phyloP scores from a whole-genome alignment of 345 rosid species.

The Mangifera indica region DNA sequence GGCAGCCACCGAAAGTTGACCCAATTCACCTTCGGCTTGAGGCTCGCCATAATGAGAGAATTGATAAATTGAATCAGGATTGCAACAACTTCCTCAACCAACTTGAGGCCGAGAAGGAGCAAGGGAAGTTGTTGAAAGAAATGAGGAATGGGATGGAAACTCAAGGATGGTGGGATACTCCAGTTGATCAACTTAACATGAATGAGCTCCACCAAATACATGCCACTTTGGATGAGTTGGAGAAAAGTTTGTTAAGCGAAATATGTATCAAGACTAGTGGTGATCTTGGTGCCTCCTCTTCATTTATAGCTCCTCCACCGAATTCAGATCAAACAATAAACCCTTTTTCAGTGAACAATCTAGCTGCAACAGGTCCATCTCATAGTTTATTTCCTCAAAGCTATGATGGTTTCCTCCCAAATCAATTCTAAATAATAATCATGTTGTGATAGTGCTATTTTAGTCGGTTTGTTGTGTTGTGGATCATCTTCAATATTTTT shows the following conservation, averaged over 20 bases:
- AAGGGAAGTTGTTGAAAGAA: conserved; percentile 4
- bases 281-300: not conserved
- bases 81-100: not conserved
- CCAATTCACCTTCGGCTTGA: conserved; percentile 23
- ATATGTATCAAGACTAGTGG: not conserved
- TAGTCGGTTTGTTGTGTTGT: no score
- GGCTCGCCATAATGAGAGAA: conserved; percentile 27
- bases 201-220: not conserved
- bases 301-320: not conserved
- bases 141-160: not conserved
- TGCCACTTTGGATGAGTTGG: not conserved
- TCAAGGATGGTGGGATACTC: conserved; percentile 28
- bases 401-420: conserved; percentile 6
- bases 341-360: not conserved
- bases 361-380: not conserved
- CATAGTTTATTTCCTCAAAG: not conserved
- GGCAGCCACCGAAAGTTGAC: not conserved
- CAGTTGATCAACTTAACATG: conserved; percentile 13
- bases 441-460: no score
- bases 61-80: conserved; percentile 17
- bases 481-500: no score
- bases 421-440: no score
- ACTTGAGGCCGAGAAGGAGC: conserved; percentile 23
- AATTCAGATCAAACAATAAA: not conserved
- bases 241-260: not conserved